A percentile compares a stretch with the other conserved stretches of the same genome.
phyloP scores from a whole-genome alignment of 139 green algal genomes.

The Pseudopediastrum boryanum region DNA sequence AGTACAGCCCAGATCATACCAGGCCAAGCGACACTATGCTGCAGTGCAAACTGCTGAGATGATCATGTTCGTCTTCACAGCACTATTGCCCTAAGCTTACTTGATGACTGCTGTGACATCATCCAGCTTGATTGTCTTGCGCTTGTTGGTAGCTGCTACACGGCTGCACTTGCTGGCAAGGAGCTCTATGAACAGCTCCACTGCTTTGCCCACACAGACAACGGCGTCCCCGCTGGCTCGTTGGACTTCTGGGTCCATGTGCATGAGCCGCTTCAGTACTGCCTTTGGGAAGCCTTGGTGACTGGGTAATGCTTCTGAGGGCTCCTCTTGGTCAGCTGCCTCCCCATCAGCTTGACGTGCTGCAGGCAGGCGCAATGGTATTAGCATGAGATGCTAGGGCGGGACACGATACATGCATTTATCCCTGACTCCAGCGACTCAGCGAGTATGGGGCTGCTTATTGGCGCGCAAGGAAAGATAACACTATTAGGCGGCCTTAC shows the following conservation, averaged over 20 bases:
- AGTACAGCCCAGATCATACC: background rate
- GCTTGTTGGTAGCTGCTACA: slow-evolving; percentile 34
- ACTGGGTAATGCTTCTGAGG: slow-evolving; percentile 5
- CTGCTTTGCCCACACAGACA: slow-evolving; percentile 47
- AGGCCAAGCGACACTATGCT: background rate
- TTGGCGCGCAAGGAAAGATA: background rate
- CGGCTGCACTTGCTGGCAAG: slow-evolving; percentile 46
- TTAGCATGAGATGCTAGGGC: too few relatives aligned
- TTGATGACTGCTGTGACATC: slow-evolving; percentile 22
- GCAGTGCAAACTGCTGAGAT: background rate
- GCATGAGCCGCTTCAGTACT: slow-evolving; percentile 66
- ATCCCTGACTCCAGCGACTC: too few relatives aligned
- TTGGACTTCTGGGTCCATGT: slow-evolving; percentile 57
- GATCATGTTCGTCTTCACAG: background rate
- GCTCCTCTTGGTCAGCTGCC: too few relatives aligned
- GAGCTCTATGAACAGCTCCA: slow-evolving; percentile 55
- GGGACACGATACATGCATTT: too few relatives aligned
- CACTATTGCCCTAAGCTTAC: background rate
- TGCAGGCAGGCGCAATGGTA: too few relatives aligned
- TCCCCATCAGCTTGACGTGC: too few relatives aligned
- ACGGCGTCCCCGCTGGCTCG: slow-evolving; percentile 56
- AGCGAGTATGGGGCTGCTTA: background rate
- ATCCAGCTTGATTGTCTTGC: slow-evolving; percentile 24
- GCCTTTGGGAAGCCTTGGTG: slow-evolving; percentile 42
- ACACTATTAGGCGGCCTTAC: background rate